Base-by-base conservation (phyloP, 23 red algal genomes). In the Pyropia yezoensis region DNA sequence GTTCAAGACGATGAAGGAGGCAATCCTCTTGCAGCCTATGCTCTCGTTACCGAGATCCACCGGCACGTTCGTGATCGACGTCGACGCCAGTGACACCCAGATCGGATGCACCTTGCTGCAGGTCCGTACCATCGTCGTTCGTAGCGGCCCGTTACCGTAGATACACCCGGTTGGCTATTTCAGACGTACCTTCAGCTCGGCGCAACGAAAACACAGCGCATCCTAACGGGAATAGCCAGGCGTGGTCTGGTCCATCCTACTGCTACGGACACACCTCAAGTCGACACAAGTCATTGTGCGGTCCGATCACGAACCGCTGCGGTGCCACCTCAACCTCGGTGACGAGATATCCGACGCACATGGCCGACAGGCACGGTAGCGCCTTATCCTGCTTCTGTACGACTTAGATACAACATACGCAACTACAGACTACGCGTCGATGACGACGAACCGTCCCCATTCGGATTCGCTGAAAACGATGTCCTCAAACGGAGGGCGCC, bases 91-190 rank as follows among this genome's bases (percentile, higher is more conserved):
- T 0, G 18, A 14, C 1, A 58, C 68, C n/a, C 18, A 63, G 3
- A 0, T 83, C 23, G 78, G 53, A 15, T 71, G 55, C 4, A 27
- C 65, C 9, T 33, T 83, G 55, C 63, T 62, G 16, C 66, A 83
- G 29, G 24, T 19, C 14, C 14, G 16, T 33, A 27, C 0, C 12
- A 2, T 27, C 19, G 62, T 60, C 16, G 49, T 50, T 34, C 26
- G 20, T 15, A 52, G 63, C n/a, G n/a, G n/a, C n/a, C n/a, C n/a
- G n/a, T n/a, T n/a, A n/a, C n/a, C n/a, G n/a, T n/a, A n/a, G n/a
- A n/a, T n/a, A n/a, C n/a, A n/a, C 13, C 71, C 70, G 17, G 24
- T 86, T 66, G 51, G 23, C 0, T 86, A 63, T 70, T 47, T 62
- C 58, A 27, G 45, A 14, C 14, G 71, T 18, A 9, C 52, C 15